phyloP scores from a whole-genome alignment of 2,329 filamentous ascomycete genomes.

The Ophiostoma ips region DNA sequence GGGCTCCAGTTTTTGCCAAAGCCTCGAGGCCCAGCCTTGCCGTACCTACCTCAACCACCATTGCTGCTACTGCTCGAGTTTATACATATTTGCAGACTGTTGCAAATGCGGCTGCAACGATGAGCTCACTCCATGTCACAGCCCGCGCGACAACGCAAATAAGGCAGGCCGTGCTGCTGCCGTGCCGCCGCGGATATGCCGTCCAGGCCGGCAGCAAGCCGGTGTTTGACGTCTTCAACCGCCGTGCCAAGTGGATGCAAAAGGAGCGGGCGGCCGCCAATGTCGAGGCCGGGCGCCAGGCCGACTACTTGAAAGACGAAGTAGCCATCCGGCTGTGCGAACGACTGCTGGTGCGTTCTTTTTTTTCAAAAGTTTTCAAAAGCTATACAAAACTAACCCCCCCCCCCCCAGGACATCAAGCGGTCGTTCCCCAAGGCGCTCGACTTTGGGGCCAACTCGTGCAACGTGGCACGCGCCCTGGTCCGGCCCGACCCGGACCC shows the following conservation, averaged over 20 bases:
- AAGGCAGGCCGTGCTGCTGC: not conserved
- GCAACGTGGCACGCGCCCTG: constrained; percentile 78
- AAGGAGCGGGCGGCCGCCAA: constrained; percentile 71
- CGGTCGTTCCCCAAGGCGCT: constrained; percentile 71
- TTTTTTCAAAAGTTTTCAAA: not conserved
- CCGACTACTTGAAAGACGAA: constrained; percentile 90
- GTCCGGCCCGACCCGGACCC: constrained; percentile 55
- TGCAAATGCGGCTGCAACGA: not conserved
- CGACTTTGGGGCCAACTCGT: constrained; percentile 89
- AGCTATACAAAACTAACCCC: not conserved
- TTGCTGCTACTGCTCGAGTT: not conserved
- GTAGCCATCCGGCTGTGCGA: constrained; percentile 75
- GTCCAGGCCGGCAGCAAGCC: constrained; percentile 64
- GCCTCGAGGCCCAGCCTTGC: not conserved
- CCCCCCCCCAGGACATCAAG: constrained; percentile 62
- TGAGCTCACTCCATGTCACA: constrained; percentile 7
- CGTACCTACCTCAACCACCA: not conserved
- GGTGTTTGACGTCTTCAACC: constrained; percentile 82
- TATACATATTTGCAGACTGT: too few relatives aligned
- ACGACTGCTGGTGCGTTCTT: constrained; percentile 52
- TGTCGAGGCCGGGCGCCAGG: constrained; percentile 56
- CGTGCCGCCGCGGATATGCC: constrained; percentile 54
- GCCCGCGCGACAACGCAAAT: constrained; percentile 6
- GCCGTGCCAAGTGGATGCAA: constrained; percentile 74
- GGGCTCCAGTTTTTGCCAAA: not conserved